Evolutionary conservation across 202 grass and related monocot species (phyloP), one percentile per base, ranked within the genome.

Genomic region (Brachypodium distachyon): DNA sequence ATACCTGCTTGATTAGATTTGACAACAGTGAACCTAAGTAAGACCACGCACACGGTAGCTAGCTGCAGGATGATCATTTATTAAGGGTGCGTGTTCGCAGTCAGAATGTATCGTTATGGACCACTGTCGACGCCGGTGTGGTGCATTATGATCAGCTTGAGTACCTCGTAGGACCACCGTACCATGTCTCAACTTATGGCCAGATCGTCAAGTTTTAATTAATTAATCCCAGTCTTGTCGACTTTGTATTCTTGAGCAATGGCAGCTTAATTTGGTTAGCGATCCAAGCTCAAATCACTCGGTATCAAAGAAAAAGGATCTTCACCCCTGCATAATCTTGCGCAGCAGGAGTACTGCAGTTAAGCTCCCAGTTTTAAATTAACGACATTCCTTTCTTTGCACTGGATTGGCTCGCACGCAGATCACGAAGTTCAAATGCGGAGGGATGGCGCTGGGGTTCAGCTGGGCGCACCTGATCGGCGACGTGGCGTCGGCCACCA

Each of bases 391-490:
- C 9, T 61, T 80, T 9, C 23, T 71, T 63, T 26, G n/a, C n/a
- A 9, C 42, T 70, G 38, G 27, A n/a, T 5, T 29, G 39, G 7
- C 23, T 83, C 0, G 4, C 79, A 99, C 0, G 4, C 79, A 99
- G 96, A 71, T 96, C 61, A 99, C 96, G 6, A 86, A 51, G 51
- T 99, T 96, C 78, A 85, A 90, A 36, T 96, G 92, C 38, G 96
- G 96, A 36, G 92, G 89, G 12, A 51, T 95, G 61, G 87, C 96
- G 10, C 87, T 99, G 16, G 96, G 96, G 17, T 89, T 87, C 67
- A 99, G 96, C 85, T 99, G 96, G 96, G 84, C 92, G 29, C 96
- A 96, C 81, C 49, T 91, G 67, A 93, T 99, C 46, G 96, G 96
- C 22, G 91, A 95, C 72, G 73, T 93, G 66, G 28, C 59, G 2